Conservation (phyloP, 2,329 filamentous ascomycete genomes). For the Davidsoniella virescens region DNA sequence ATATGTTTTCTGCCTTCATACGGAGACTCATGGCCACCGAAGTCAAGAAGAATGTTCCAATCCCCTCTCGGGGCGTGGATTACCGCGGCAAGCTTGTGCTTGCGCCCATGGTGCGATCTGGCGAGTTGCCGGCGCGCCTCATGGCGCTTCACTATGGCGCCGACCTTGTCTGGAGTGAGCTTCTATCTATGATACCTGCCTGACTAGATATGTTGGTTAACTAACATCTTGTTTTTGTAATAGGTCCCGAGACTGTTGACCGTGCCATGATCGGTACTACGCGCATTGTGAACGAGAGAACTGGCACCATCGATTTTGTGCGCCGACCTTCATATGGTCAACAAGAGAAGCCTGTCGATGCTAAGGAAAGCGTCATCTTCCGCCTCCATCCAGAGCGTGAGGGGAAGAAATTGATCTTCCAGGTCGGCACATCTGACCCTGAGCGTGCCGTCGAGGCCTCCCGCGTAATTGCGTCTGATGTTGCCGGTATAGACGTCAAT, state of each 20-base stretch:
- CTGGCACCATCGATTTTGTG: slow-evolving; percentile 71
- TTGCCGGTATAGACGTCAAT: slow-evolving; percentile 91
- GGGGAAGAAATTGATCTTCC: slow-evolving; percentile 63
- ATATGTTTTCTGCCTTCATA: slow-evolving; percentile 11
- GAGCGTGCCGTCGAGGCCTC: slow-evolving; percentile 72
- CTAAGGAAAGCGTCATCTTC: slow-evolving; percentile 58
- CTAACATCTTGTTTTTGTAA: neutral
- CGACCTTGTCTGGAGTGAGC: slow-evolving; percentile 82
- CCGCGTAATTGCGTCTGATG: slow-evolving; percentile 67
- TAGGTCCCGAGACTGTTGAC: slow-evolving; percentile 87
- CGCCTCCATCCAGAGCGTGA: slow-evolving; percentile 67
- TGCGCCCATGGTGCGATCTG: slow-evolving; percentile 95
- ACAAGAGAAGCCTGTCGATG: slow-evolving; percentile 35
- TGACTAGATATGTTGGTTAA: neutral
- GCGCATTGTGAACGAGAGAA: slow-evolving; percentile 57
- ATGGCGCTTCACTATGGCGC: slow-evolving; percentile 87
- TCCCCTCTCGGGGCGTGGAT: slow-evolving; percentile 70
- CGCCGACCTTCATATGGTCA: slow-evolving; percentile 56
- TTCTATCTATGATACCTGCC: neutral
- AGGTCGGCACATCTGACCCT: slow-evolving; percentile 77
- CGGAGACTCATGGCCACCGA: slow-evolving; percentile 39
- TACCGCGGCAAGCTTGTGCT: slow-evolving; percentile 89
- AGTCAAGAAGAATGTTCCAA: slow-evolving; percentile 57
- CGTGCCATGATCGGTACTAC: slow-evolving; percentile 77
- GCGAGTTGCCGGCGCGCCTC: slow-evolving; percentile 79